phyloP scores from a whole-genome alignment of 306 rosid genomes.

The Myrica gale region DNA sequence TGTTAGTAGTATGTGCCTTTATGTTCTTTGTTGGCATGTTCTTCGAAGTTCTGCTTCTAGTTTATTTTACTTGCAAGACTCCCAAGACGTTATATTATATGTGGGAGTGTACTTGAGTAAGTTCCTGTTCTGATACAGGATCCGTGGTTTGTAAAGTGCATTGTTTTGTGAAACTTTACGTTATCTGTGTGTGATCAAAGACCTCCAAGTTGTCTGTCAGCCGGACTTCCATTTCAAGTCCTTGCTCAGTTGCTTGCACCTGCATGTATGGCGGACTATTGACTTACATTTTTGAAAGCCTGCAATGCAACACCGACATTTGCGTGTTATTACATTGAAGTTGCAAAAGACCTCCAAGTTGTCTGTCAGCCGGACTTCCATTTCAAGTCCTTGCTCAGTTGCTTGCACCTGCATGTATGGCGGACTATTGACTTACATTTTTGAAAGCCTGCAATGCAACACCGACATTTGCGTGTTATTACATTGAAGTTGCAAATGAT shows the following conservation, averaged over 20 bases:
- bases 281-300: slow-evolving; percentile 9
- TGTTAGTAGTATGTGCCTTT: slow-evolving; percentile 18
- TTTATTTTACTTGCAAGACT: slow-evolving; percentile 28
- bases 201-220: slow-evolving; percentile 20
- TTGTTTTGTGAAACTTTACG: slow-evolving; percentile 38
- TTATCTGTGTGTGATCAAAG: slow-evolving; percentile 25
- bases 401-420: slow-evolving; percentile 2
- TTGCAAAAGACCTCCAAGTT: slow-evolving; percentile 11
- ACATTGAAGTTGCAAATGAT: background rate
- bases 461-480: background rate
- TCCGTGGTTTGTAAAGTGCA: slow-evolving; percentile 43
- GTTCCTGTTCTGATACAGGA: slow-evolving; percentile 38
- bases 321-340: background rate
- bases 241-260: slow-evolving; percentile 10
- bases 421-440: slow-evolving; percentile 2
- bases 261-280: slow-evolving; percentile 3
- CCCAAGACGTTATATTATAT: slow-evolving; percentile 19
- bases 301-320: background rate
- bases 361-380: slow-evolving; percentile 14
- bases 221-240: slow-evolving; percentile 4
- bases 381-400: slow-evolving; percentile 9
- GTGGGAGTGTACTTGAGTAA: slow-evolving; percentile 33
- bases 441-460: slow-evolving; percentile 16
- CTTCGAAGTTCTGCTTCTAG: slow-evolving; percentile 27
- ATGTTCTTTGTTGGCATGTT: slow-evolving; percentile 35